Base-by-base conservation (phyloP, 2,329 filamentous ascomycete genomes). In the Rosellinia necatrix region DNA sequence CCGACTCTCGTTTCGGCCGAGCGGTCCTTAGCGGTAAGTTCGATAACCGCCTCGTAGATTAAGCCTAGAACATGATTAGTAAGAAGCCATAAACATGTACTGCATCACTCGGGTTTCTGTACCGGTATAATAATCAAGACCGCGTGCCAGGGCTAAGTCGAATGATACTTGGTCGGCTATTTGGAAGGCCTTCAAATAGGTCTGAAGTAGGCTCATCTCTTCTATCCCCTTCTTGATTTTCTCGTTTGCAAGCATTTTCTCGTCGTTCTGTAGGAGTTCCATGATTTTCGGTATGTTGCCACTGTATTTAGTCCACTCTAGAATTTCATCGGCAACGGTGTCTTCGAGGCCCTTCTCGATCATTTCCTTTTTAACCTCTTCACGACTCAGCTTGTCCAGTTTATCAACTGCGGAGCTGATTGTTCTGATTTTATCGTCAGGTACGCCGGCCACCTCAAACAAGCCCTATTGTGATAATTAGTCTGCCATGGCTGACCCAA, bases 381-480 rank as follows among this genome's bases (percentile, higher is more conserved):
- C 80, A 87, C 88, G 91, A 2, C 88, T 85, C 56, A 82, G 74
- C 75, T 92, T 92, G 69, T 92, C 89, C 55, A 92, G 74, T 74
- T 92, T 92, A 73, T 92, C 89, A 17, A 92, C 88, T 0, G 89
- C 89, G 48, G 85, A 89, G 21, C 86, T 90, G 62, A 91, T 92
- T 1, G 85, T 82, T 43, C 89, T 79, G 60, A 91, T 85, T 75
- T 90, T 89, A 44, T 91, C 86, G 49, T 79, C 74, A 4, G 89
- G 87, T 24, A 92, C 89, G 58, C 89, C 89, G 63, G 87, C 90
- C n/a, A 91, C 86, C 66, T 87, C 81, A 72, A 92, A 92, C 52
- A 92, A 81, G 29, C 89, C 89, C 58, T 60, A 13, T 2, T 41
- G 17, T 15, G 7, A 13, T 24, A 1, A 32, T 59, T 41, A 59